phyloP scores from a whole-genome alignment of 305 asterid genomes.

The Fraxinus floribunda region DNA sequence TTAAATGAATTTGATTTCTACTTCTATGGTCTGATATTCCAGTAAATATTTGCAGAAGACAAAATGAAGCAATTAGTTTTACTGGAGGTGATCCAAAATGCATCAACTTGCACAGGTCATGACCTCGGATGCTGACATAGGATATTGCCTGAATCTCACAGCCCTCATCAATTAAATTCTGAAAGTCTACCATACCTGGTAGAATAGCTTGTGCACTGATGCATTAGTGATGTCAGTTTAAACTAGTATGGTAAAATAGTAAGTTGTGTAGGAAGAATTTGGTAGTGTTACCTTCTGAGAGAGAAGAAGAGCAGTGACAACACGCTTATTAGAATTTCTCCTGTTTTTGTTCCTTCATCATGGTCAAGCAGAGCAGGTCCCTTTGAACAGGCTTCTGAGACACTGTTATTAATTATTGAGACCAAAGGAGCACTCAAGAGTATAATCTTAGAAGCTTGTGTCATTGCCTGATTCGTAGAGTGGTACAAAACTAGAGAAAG shows the following conservation, averaged over 20 bases:
- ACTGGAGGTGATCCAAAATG: constrained; percentile 76
- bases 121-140: constrained; percentile 63
- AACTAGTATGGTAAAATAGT: not conserved
- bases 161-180: constrained; percentile 42
- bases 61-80: constrained; percentile 66
- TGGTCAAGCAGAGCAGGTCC: constrained; percentile 74
- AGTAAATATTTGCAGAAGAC: constrained; percentile 66
- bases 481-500: constrained; percentile 74
- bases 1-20: constrained; percentile 36
- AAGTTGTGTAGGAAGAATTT: constrained; percentile 1
- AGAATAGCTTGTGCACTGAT: constrained; percentile 56
- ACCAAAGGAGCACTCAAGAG: constrained; percentile 59
- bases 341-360: constrained; percentile 60
- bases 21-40: constrained; percentile 41
- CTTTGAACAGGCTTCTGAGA: constrained; percentile 65
- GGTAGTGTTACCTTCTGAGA: constrained; percentile 54
- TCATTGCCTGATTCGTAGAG: constrained; percentile 57
- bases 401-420: constrained; percentile 40
- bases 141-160: constrained; percentile 37
- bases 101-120: constrained; percentile 73
- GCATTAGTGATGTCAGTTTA: constrained; percentile 31
- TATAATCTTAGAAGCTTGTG: constrained; percentile 74
- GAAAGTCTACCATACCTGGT: constrained; percentile 57
- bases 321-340: constrained; percentile 58
- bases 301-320: constrained; percentile 70